Conservation (phyloP, 1,284 basidiomycete species). For the Cerioporus squamosus region DNA sequence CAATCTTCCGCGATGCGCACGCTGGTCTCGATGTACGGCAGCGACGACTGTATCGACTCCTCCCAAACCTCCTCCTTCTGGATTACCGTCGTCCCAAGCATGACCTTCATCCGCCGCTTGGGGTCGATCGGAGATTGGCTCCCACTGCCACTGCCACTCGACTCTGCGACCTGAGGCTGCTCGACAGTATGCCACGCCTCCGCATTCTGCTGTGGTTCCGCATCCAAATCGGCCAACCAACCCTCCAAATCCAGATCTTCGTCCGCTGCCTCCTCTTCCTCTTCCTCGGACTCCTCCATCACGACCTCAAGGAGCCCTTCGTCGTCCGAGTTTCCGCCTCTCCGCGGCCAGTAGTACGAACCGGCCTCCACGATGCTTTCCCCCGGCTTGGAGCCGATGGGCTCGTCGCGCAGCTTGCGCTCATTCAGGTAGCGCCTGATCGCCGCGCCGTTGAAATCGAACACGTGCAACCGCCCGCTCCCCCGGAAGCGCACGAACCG, state of each 20-base stretch:
- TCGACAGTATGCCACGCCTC: conserved; percentile 8
- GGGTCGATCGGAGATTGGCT: not conserved
- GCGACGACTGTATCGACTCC: conserved; percentile 12
- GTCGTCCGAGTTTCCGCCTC: not conserved
- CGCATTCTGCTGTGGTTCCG: not conserved
- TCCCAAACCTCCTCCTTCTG: conserved; percentile 14
- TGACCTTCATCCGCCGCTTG: conserved; percentile 6
- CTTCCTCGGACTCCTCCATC: not conserved
- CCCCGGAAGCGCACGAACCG: conserved; percentile 39
- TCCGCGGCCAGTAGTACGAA: not conserved
- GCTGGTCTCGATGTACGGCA: conserved; percentile 32
- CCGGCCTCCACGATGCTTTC: conserved; percentile 9
- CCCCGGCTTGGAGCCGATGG: conserved; percentile 11
- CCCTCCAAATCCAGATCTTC: not conserved
- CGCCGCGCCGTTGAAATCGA: conserved; percentile 46
- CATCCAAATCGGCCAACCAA: conserved; percentile 8
- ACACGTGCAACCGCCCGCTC: conserved; percentile 35
- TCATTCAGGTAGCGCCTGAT: conserved; percentile 28
- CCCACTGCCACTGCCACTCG: not conserved
- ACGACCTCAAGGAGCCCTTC: not conserved
- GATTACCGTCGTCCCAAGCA: conserved; percentile 17
- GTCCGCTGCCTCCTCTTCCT: not conserved
- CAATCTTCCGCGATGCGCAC: conserved; percentile 33
- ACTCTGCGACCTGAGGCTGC: conserved; percentile 29
- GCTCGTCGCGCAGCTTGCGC: conserved; percentile 9